phyloP scores from a whole-genome alignment of 257 asterid species.

The Solanum virginianum region DNA sequence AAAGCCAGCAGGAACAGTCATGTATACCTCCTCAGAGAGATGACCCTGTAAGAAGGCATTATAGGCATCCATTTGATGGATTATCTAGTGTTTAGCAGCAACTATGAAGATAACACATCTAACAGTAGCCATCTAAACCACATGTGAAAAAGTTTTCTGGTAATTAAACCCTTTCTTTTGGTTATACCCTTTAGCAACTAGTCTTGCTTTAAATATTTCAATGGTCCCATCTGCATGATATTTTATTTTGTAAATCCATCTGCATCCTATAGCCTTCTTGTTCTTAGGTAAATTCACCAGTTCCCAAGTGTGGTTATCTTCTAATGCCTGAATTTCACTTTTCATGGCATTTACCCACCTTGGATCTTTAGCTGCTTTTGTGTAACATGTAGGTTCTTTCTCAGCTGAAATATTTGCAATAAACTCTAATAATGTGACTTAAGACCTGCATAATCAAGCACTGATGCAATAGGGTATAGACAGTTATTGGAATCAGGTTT shows the following conservation, averaged over 20 bases:
- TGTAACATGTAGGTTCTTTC: accelerated
- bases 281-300: accelerated
- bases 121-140: neutral
- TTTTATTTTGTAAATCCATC: neutral
- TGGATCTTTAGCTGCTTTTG: accelerated
- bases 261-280: neutral
- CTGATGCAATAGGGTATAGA: too few species aligned
- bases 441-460: too few species aligned
- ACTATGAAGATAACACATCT: too few species aligned
- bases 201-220: too few species aligned
- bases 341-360: neutral
- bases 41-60: too few species aligned
- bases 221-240: neutral
- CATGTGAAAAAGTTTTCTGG: neutral
- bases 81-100: accelerated
- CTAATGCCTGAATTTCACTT: neutral
- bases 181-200: neutral
- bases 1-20: too few species aligned
- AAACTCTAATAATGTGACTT: too few species aligned
- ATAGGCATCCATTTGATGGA: too few species aligned
- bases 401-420: too few species aligned
- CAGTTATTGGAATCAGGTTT: too few species aligned
- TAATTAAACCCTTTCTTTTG: neutral
- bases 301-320: neutral
- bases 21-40: too few species aligned